Percentiles rank a stretch among this genome's conserved stretches.
Conservation (phyloP, 495 filamentous ascomycete genomes). For the Penicillium cataractarum region DNA sequence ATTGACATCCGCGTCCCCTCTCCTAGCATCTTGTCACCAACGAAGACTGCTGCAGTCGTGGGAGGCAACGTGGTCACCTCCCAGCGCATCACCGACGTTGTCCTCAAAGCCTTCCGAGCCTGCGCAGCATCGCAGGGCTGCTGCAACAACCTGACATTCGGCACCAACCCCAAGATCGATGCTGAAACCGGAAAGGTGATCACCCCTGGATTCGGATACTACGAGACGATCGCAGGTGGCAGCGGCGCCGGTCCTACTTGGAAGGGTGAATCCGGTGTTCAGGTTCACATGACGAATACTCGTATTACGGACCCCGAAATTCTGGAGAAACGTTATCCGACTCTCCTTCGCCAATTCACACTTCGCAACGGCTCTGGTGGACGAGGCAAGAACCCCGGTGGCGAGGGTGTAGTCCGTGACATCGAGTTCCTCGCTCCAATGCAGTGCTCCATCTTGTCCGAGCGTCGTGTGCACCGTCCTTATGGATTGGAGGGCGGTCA, state of each 20-base stretch:
- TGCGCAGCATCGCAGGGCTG: constrained; percentile 91
- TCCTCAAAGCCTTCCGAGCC: constrained; percentile 86
- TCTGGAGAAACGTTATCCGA: constrained; percentile 93
- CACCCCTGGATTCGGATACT: constrained; percentile 88
- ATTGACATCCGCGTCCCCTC: constrained; percentile 85
- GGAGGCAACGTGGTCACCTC: constrained; percentile 93
- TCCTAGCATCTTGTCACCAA: constrained; percentile 82
- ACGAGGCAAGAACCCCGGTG: constrained; percentile 74
- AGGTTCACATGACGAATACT: constrained; percentile 99
- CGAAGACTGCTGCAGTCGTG: constrained; percentile 86
- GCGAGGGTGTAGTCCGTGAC: constrained; percentile 88
- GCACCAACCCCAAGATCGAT: constrained; percentile 42
- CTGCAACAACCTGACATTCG: constrained; percentile 79
- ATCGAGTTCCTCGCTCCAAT: constrained; percentile 93
- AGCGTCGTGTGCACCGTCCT: constrained; percentile 82
- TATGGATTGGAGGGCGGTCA: constrained; percentile 91
- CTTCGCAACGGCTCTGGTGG: constrained; percentile 72
- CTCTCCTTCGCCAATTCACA: constrained; percentile 81
- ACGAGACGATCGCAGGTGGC: constrained; percentile 95
- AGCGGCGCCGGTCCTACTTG: constrained; percentile 85
- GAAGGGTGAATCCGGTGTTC: constrained; percentile 88
- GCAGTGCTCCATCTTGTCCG: constrained; percentile 86
- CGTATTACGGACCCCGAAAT: constrained; percentile 95
- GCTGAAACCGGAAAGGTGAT: constrained; percentile 82
- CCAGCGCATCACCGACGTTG: constrained; percentile 92